A percentile compares a stretch with the other conserved stretches of the same genome.
phyloP scores from a whole-genome alignment of 2,329 filamentous ascomycete genomes.

The Seiridium unicorne region DNA sequence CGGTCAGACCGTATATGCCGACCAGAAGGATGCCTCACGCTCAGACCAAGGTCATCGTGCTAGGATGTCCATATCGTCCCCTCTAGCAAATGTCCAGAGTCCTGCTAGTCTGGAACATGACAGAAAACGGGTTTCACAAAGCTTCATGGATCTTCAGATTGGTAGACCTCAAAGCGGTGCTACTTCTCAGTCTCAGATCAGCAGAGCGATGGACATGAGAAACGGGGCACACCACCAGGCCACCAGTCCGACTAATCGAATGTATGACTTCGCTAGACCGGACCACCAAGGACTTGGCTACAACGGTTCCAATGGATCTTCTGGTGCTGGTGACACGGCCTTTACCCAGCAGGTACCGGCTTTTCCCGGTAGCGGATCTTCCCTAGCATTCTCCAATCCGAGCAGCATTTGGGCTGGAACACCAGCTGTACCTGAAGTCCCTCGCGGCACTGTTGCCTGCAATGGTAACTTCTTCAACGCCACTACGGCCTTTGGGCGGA shows the following conservation, averaged over 20 bases:
- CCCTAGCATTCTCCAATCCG: conserved; percentile 5
- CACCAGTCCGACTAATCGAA: neutral
- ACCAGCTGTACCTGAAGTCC: conserved; percentile 23
- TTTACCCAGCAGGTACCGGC: neutral
- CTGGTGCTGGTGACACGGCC: neutral
- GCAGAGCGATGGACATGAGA: neutral
- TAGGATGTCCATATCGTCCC: neutral
- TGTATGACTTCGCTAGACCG: neutral
- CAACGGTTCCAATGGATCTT: neutral
- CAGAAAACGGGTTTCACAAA: neutral
- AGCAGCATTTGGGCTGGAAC: conserved; percentile 48
- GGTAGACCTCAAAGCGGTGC: neutral
- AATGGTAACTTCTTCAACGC: conserved; percentile 26
- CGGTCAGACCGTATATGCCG: neutral
- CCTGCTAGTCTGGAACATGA: neutral
- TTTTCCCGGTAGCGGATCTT: neutral
- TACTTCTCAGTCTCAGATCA: neutral
- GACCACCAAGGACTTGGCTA: neutral
- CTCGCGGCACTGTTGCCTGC: conserved; percentile 18
- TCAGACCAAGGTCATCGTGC: neutral
- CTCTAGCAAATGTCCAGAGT: neutral
- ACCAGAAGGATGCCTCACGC: neutral
- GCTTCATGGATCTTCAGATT: neutral
- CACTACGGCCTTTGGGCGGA: conserved; percentile 22
- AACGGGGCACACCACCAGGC: neutral